Base-by-base conservation (phyloP, 306 rosid genomes). In the Vachellia collinsii region DNA sequence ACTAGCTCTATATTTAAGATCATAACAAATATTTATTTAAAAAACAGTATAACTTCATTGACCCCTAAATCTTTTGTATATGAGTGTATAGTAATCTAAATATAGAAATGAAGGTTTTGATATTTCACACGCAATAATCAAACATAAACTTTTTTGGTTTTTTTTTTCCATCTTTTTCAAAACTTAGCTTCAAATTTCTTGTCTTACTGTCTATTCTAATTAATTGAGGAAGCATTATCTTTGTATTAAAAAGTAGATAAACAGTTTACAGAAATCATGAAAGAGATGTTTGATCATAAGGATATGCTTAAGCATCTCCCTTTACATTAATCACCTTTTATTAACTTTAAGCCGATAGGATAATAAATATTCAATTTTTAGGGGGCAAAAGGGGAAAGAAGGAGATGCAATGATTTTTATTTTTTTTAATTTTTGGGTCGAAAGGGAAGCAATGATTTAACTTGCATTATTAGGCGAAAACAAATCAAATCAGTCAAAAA, bases 261-360 rank as follows among this genome's bases (percentile, higher is more conserved):
- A 14, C 3, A 12, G 25, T 6, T 19, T n/a, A n/a, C 2, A 14
- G 4, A 48, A 48, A 14, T 13, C 1, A 36, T 7, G 12, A 17
- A 66, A 39, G 9, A 38, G 20, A 38, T 66, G 48, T 56, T 20
- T 56, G 9, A 22, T 59, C 8, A 8, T 1, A 56, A 56, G 72
- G 50, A 67, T 67, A 67, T 67, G 50, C 72, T n/a, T 9, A 42
- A 22, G 19, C 4, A 68, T 68, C n/a, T 42, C 36, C 73, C n/a
- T 42, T 11, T 11, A 11, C 34, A 42, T 5, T 8, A 67, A 39
- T 39, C 3, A 67, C 11, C 5, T 17, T 67, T 67, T 39, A 42
- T 39, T 67, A 61, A 36, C 37, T 66, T 7, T 19, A 56, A 56
- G 71, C 12, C 20, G 13, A 56, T 56, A n/a, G 9, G 13, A 56